A percentile compares a stretch with the other conserved stretches of the same genome.
Conservation (phyloP, 1,284 basidiomycete species). For the Singerocomus inundabilis region DNA sequence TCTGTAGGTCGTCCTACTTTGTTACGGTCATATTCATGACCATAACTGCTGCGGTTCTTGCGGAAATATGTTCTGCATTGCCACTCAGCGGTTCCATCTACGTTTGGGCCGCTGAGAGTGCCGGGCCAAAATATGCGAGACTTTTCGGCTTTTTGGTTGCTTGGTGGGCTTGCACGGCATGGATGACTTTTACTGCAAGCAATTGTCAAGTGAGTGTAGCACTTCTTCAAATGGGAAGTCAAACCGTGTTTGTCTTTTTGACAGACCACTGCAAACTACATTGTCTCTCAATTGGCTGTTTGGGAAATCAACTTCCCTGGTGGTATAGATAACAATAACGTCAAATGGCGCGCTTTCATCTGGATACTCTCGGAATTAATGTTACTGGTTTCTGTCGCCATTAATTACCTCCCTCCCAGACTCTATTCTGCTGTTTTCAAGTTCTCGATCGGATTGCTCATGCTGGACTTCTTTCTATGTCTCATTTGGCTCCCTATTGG, state of each 20-base stretch:
- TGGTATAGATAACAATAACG: conserved; percentile 61
- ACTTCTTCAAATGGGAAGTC: neutral
- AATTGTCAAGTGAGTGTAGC: conserved; percentile 65
- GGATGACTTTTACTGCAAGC: conserved; percentile 85
- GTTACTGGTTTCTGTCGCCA: conserved; percentile 64
- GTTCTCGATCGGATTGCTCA: conserved; percentile 67
- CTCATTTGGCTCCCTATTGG: conserved; percentile 88
- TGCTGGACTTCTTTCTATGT: conserved; percentile 82
- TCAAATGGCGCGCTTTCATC: conserved; percentile 81
- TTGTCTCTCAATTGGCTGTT: conserved; percentile 77
- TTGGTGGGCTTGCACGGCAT: conserved; percentile 86
- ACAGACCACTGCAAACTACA: conserved; percentile 81
- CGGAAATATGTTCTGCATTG: conserved; percentile 83
- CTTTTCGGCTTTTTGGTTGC: conserved; percentile 86
- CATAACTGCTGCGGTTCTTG: conserved; percentile 81
- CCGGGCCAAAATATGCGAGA: conserved; percentile 77
- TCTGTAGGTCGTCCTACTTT: conserved; percentile 71
- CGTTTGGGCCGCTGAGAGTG: conserved; percentile 87
- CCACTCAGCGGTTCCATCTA: conserved; percentile 88
- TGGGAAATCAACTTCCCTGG: conserved; percentile 80
- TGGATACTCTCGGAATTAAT: conserved; percentile 78
- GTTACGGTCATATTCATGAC: conserved; percentile 80
- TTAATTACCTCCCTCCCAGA: conserved; percentile 80
- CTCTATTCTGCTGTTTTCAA: conserved; percentile 74
- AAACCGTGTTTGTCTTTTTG: neutral